Percentiles rank a stretch among this genome's conserved stretches.
Evolutionary conservation across 441 rosid genomes (phyloP).

Genomic region (Adansonia rubrostipa): DNA sequence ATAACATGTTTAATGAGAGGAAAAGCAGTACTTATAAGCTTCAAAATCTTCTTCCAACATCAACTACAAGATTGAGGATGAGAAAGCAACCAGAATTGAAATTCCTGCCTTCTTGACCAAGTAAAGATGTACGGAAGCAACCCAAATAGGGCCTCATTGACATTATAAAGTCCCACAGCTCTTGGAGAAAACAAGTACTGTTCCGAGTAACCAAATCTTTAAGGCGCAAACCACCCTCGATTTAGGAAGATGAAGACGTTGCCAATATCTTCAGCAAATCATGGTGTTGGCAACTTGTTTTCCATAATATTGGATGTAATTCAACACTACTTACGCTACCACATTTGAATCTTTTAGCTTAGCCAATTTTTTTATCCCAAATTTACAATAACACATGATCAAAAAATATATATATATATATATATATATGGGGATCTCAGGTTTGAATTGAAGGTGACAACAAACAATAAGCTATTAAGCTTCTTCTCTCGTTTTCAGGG

Average conservation of each 20-base stretch:
- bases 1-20: conserved; percentile 24
- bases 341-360: too few relatives aligned
- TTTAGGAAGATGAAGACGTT: too few relatives aligned
- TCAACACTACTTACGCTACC: background rate
- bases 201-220: background rate
- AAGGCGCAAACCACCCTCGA: too few relatives aligned
- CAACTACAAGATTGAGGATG: background rate
- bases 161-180: too few relatives aligned
- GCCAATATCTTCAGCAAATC: background rate
- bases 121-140: background rate
- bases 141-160: background rate
- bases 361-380: too few relatives aligned
- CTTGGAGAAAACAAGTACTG: background rate
- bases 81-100: too few relatives aligned
- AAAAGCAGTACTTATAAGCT: too few relatives aligned
- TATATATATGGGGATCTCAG: conserved; percentile 1
- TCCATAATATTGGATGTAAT: background rate
- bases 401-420: too few relatives aligned
- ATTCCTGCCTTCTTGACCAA: too few relatives aligned
- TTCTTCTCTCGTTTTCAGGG: conserved; percentile 26
- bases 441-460: conserved; percentile 25
- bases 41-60: too few relatives aligned
- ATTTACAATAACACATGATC: conserved; percentile 17
- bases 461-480: conserved; percentile 27
- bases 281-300: background rate